Evolutionary conservation across 2,329 filamentous ascomycete species (phyloP), one percentile per base, ranked within the genome.

Genomic region (Paecilomyces sp.): DNA sequence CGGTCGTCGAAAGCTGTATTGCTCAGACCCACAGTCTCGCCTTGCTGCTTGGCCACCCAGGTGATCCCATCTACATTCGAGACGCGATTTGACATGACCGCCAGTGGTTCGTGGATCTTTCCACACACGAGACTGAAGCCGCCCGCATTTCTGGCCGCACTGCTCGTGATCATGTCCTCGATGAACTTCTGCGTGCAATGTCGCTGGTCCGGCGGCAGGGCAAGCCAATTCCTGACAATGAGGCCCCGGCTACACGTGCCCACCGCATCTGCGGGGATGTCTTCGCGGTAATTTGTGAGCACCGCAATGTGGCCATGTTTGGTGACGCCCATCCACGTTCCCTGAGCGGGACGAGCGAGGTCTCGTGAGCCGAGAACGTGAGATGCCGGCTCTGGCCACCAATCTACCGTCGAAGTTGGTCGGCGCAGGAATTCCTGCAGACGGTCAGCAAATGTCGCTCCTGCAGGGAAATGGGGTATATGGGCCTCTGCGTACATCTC

Each of bases 311-410:
- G 83, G 30, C 85, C 85, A 63, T 85, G 78, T 33, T 76, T 79
- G 8, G 84, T 87, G 59, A 88, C 77, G 22, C 84, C 85, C 55
- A 88, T 80, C 85, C 85, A 88, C 61, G 85, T 88, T 24, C 85
- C 85, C 58, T 84, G 83, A 47, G 78, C 81, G 13, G 79, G 70
- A 28, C 85, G 82, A 55, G 85, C 82, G 11, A 87, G 77, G 68
- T 88, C 85, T 53, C 84, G 83, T 24, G 84, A 85, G 31, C 83
- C 85, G 6, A 88, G 76, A 58, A 88, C 80, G 62, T 86, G 76
- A 15, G 72, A 65, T 65, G 83, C 71, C 3, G 84, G 83, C 12
- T 74, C 65, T 51, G 81, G 79, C 85, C 85, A 88, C 83, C 83
- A 88, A 65, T 77, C 73, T 60, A 82, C 84, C 34, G 75, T 74